Percentiles rank a stretch among this genome's conserved stretches.
Conservation (phyloP, 805 yeast genomes). For the Candida ficus region DNA sequence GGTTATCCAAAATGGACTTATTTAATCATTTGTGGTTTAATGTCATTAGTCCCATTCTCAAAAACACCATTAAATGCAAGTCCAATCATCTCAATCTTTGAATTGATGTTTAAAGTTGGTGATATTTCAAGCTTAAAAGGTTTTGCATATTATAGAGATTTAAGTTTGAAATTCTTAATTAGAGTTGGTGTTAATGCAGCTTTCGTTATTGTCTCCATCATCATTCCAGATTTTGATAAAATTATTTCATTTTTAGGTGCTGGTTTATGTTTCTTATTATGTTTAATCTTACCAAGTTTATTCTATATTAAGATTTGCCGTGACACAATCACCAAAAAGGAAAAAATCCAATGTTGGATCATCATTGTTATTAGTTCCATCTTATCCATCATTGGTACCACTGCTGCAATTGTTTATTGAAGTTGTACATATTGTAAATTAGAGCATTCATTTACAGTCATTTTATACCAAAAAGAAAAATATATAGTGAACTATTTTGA, state of each 20-base stretch:
- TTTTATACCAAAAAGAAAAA: too few species aligned
- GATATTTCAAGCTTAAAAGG: conserved; percentile 19
- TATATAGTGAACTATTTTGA: too few species aligned
- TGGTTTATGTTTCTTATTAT: conserved; percentile 71
- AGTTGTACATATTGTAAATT: neutral
- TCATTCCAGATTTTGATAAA: conserved; percentile 75
- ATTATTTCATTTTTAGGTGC: conserved; percentile 80
- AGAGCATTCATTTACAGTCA: too few species aligned
- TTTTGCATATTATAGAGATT: conserved; percentile 18
- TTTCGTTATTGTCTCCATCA: conserved; percentile 54
- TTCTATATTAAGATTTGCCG: conserved; percentile 62
- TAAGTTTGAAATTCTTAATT: conserved; percentile 9
- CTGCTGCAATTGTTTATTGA: conserved; percentile 39
- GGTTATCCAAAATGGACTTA: conserved; percentile 66
- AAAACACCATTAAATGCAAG: conserved; percentile 80
- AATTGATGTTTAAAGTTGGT: conserved; percentile 38
- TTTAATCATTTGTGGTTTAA: conserved; percentile 55
- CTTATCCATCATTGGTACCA: conserved; percentile 55
- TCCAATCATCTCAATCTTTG: conserved; percentile 73
- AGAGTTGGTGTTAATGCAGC: conserved; percentile 47
- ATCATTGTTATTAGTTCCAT: conserved; percentile 41
- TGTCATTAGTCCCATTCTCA: conserved; percentile 81
- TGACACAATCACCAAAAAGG: conserved; percentile 35
- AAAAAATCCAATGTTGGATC: conserved; percentile 34
- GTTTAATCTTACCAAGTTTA: conserved; percentile 70